Percentiles rank a stretch among this genome's conserved stretches.
Conservation (phyloP, 2,329 filamentous ascomycete species). For the Chalaropsis ovoidea region DNA sequence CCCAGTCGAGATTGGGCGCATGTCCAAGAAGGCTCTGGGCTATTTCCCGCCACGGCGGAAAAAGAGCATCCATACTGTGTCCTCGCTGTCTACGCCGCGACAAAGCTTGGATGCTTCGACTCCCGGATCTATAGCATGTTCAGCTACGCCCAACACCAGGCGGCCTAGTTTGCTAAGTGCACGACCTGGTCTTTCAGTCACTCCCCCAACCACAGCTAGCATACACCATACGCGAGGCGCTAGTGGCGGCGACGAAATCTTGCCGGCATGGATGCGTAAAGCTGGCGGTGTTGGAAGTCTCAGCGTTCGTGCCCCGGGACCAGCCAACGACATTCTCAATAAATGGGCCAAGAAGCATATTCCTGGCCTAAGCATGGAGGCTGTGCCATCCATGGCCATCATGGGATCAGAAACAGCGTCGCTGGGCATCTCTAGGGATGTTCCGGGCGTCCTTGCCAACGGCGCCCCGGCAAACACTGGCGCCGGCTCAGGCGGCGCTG, state of each 20-base stretch:
- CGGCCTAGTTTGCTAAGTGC: slow-evolving; percentile 37
- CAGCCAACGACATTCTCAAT: slow-evolving; percentile 74
- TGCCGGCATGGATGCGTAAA: slow-evolving; percentile 59
- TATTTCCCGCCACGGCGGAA: slow-evolving; percentile 87
- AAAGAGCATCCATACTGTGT: slow-evolving; percentile 63
- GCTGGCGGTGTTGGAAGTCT: slow-evolving; percentile 85
- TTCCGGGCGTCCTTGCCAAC: slow-evolving; percentile 40
- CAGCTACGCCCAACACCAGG: slow-evolving; percentile 32
- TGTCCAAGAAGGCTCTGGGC: slow-evolving; percentile 69
- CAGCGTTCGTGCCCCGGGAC: slow-evolving; percentile 62
- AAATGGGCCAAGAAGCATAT: slow-evolving; percentile 74
- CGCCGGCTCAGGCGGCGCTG: slow-evolving; percentile 31
- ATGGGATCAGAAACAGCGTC: slow-evolving; percentile 51
- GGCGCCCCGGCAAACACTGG: slow-evolving; percentile 34
- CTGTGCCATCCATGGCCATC: slow-evolving; percentile 55
- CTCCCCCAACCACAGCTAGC: background rate
- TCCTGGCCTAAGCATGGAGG: slow-evolving; percentile 63
- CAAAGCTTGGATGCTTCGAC: slow-evolving; percentile 49
- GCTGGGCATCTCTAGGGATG: slow-evolving; percentile 42
- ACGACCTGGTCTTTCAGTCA: slow-evolving; percentile 29
- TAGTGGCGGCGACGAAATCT: slow-evolving; percentile 28
- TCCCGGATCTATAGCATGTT: slow-evolving; percentile 33
- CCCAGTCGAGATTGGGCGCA: slow-evolving; percentile 74
- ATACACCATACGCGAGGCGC: slow-evolving; percentile 11
- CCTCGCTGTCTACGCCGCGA: slow-evolving; percentile 56